Base-by-base conservation (phyloP, 768 basidiomycete species). In the Boletellus ananas region DNA sequence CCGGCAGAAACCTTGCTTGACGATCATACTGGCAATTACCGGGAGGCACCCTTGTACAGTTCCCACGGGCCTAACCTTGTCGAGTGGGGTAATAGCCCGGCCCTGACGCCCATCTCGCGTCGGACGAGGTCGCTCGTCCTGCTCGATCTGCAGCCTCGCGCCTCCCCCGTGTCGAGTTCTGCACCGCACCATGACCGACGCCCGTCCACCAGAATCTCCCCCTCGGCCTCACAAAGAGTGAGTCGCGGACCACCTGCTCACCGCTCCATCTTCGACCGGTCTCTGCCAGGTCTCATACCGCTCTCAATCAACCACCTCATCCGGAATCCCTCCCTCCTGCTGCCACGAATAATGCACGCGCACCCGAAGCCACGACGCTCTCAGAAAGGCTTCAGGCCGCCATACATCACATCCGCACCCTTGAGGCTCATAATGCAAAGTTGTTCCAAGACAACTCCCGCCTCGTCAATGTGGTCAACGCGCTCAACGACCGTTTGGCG, bases 291-390 rank as follows among this genome's bases (percentile, higher is more conserved):
- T 43, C 34, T 36, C 37, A 25, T 13, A 10, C 14, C 35, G 27
- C 43, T 42, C 23, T 18, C 14, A 46, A 27, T 38, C 50, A 51
- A 13, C 38, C 38, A 16, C 46, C 56, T 52, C 8, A 47, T 42
- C 7, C 44, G 14, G 23, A 25, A n/a, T n/a, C n/a, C 2, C 14
- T 46, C 17, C 40, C 56, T 49, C 38, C 36, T 37, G 23, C 38
- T 18, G 21, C 9, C 18, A 16, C 35, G 13, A 21, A 40, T 16
- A 78, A 74, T 62, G 72, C 72, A 12, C 79, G 73, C 55, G 66
- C 77, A 20, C 57, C 67, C 4, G 79, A 79, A 52, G 69, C 67
- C 54, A 72, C 77, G 17, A 68, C 71, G 6, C 68, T 79, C 10
- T 42, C 38, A 16, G 64, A 70, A 16, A 54, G 33, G 7, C 40